Percentiles rank a stretch among this genome's conserved stretches.
Evolutionary conservation across 2,329 filamentous ascomycete genomes (phyloP).

Genomic region (Tolypocladium endophyticum): DNA sequence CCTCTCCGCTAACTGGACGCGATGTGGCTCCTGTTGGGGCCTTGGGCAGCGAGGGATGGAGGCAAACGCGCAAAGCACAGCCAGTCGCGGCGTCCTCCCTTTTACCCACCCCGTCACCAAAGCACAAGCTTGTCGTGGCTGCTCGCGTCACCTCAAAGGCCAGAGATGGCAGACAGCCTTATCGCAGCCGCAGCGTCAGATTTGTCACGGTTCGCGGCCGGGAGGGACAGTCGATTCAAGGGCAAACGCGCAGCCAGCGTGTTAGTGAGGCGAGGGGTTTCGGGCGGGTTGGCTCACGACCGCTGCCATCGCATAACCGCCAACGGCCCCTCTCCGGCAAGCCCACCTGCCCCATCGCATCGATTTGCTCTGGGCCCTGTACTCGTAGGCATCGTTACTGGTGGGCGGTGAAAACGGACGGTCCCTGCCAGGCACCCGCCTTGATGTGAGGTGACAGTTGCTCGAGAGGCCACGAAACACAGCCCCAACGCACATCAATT

Average conservation of each 20-base stretch:
- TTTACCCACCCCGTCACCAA: background rate
- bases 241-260: background rate
- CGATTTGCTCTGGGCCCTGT: background rate
- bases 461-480: background rate
- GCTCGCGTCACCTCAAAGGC: background rate
- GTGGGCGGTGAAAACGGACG: background rate
- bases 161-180: background rate
- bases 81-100: background rate
- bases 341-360: background rate
- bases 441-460: background rate
- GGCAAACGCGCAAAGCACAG: background rate
- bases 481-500: background rate
- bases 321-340: background rate
- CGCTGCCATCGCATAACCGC: background rate
- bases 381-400: background rate
- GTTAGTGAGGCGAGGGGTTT: background rate
- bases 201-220: background rate
- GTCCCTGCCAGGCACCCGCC: slow-evolving; percentile 5
- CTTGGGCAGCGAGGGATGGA: background rate
- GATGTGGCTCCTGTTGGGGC: background rate
- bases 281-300: slow-evolving; percentile 1
- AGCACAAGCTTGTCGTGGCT: background rate
- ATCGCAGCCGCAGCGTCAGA: background rate
- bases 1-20: background rate
- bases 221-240: background rate